Percentiles rank a stretch among this genome's conserved stretches.
These are phyloP conservation scores for Cotoneaster glaucophyllus DNA, from an alignment of 306 rosid genomes.

Conservation along the genomic window DNA sequence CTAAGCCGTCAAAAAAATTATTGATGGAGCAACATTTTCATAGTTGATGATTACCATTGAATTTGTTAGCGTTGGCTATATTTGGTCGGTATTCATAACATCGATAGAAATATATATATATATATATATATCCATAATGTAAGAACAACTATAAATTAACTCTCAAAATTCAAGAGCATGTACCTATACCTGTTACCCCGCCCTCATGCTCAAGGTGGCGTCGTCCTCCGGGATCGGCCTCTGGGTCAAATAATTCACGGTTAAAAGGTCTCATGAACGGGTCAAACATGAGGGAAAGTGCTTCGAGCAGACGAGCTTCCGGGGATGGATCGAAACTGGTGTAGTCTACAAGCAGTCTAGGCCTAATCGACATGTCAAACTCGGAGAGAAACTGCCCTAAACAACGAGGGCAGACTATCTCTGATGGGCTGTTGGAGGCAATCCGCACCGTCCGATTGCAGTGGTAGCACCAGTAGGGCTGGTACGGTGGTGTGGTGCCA, in stretches of 20 bases:
- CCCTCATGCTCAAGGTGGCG: neutral
- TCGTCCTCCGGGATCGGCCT: neutral
- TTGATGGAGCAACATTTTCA: neutral
- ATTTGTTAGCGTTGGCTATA: neutral
- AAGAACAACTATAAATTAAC: neutral
- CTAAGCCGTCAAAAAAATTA: too few species aligned
- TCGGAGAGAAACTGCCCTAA: slow-evolving; percentile 58
- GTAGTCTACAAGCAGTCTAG: slow-evolving; percentile 31
- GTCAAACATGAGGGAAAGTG: slow-evolving; percentile 63
- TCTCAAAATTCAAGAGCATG: neutral
- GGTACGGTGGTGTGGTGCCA: slow-evolving; percentile 19
- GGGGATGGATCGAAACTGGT: slow-evolving; percentile 49
- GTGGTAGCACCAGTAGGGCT: slow-evolving; percentile 68
- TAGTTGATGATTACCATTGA: neutral
- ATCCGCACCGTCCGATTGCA: slow-evolving; percentile 54
- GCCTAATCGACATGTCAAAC: slow-evolving; percentile 32
- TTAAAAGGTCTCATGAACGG: slow-evolving; percentile 36
- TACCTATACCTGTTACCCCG: neutral
- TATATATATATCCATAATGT: neutral
- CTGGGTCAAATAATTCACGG: neutral
- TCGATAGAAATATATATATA: neutral
- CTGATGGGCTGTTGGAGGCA: slow-evolving; percentile 23
- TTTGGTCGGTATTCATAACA: neutral
- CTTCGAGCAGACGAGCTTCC: slow-evolving; percentile 65
- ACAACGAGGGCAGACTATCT: slow-evolving; percentile 65